These are phyloP conservation scores for Davidsoniella virescens DNA, from an alignment of 2,329 filamentous ascomycete genomes.

Conservation along the genomic window DNA sequence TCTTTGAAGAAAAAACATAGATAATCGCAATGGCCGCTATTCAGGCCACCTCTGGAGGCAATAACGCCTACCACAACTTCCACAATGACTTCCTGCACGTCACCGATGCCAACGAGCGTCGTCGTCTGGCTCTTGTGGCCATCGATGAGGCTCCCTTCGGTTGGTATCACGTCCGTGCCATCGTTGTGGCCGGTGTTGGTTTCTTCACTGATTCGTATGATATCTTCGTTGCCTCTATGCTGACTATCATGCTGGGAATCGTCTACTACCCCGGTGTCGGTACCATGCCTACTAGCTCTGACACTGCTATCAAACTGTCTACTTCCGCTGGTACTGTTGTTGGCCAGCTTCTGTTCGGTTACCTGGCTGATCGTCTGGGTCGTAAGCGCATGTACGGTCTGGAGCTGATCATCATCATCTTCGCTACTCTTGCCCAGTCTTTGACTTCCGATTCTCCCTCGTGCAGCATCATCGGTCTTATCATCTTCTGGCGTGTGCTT, in stretches of 20 bases:
- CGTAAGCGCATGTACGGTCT: conserved; percentile 59
- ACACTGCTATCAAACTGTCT: conserved; percentile 73
- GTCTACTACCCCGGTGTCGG: conserved; percentile 51
- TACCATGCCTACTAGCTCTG: conserved; percentile 47
- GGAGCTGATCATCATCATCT: conserved; percentile 66
- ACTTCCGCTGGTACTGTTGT: conserved; percentile 68
- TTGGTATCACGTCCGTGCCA: conserved; percentile 68
- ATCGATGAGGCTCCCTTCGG: conserved; percentile 70
- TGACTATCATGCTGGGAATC: conserved; percentile 58
- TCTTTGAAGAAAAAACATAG: too few relatives aligned
- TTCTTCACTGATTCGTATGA: conserved; percentile 84
- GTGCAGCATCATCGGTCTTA: conserved; percentile 45
- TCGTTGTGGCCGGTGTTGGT: conserved; percentile 64
- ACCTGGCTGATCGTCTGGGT: conserved; percentile 60
- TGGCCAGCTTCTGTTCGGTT: conserved; percentile 67
- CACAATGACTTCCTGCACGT: conserved; percentile 53
- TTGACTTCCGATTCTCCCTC: conserved; percentile 46
- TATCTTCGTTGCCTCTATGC: conserved; percentile 42
- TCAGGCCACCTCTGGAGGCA: conserved; percentile 40
- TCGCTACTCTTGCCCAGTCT: conserved; percentile 57
- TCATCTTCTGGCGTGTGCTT: conserved; percentile 69
- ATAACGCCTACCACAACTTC: conserved; percentile 60
- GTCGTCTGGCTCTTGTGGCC: conserved; percentile 63
- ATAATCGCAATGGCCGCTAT: not conserved
- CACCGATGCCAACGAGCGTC: conserved; percentile 60